Evolutionary conservation across 208 protist species (phyloP).

Genomic region (Leishmania braziliensis): DNA sequence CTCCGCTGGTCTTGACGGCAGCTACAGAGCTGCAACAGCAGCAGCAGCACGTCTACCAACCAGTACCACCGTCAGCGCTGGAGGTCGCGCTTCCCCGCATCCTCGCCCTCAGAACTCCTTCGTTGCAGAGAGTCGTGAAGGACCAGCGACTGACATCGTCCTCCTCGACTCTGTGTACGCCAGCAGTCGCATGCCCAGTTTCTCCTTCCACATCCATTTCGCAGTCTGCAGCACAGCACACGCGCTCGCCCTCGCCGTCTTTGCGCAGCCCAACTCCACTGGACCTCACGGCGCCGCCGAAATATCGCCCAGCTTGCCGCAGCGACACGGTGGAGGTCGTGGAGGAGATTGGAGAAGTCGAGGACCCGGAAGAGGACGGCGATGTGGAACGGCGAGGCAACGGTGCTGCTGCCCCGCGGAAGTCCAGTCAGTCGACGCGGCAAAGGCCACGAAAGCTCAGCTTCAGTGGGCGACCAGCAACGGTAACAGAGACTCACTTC

Average conservation of each 20-base stretch:
- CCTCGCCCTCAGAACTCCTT: not conserved
- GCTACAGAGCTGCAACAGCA: not conserved
- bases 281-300: conserved; percentile 17
- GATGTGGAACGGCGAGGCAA: not conserved
- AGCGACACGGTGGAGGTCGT: conserved; percentile 15
- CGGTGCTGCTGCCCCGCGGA: not conserved
- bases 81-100: not conserved
- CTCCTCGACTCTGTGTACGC: not conserved
- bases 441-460: not conserved
- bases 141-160: not conserved
- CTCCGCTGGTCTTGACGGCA: not conserved
- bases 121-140: not conserved
- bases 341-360: not conserved
- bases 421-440: not conserved
- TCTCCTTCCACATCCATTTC: not conserved
- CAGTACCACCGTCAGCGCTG: not conserved
- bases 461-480: conserved; percentile 3
- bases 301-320: not conserved
- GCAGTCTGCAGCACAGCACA: not conserved
- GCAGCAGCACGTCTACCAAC: not conserved
- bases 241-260: conserved; percentile 10
- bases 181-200: not conserved
- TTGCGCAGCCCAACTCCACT: conserved; percentile 21
- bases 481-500: not conserved
- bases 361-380: not conserved